phyloP scores from a whole-genome alignment of 2,329 filamentous ascomycete genomes.

The Torrubiellomyces zombiae region DNA sequence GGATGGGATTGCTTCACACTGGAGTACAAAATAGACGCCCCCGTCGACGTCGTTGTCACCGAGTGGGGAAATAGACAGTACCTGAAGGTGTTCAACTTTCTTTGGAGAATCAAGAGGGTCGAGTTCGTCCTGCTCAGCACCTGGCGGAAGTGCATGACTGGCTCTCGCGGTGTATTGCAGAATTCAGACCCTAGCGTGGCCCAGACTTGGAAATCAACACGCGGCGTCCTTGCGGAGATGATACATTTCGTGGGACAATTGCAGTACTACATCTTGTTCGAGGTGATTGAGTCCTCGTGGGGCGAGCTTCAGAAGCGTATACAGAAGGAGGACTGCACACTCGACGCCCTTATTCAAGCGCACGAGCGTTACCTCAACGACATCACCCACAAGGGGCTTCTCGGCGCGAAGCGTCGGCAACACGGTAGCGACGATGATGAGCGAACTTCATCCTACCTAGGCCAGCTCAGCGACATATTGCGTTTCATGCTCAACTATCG shows the following conservation, averaged over 20 bases:
- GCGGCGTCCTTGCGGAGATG: constrained; percentile 89
- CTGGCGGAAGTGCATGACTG: constrained; percentile 93
- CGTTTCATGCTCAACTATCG: constrained; percentile 90
- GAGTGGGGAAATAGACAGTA: constrained; percentile 93
- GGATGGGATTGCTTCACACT: constrained; percentile 99
- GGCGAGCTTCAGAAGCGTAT: constrained; percentile 73
- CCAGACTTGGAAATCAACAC: constrained; percentile 75
- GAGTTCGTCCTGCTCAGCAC: constrained; percentile 84
- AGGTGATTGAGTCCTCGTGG: constrained; percentile 96
- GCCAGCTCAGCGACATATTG: constrained; percentile 80
- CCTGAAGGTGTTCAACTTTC: constrained; percentile 96
- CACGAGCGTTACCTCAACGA: constrained; percentile 82
- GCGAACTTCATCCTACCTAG: constrained; percentile 65
- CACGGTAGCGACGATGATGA: constrained; percentile 43
- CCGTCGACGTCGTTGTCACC: constrained; percentile 91
- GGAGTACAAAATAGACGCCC: constrained; percentile 95
- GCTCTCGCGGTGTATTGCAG: constrained; percentile 75
- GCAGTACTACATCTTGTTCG: constrained; percentile 96
- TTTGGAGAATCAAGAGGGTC: constrained; percentile 95
- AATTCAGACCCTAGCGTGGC: constrained; percentile 52
- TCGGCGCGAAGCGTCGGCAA: constrained; percentile 48
- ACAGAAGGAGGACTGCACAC: constrained; percentile 68
- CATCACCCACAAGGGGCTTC: constrained; percentile 88
- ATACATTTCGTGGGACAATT: constrained; percentile 94
- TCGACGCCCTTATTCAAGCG: constrained; percentile 87